A percentile compares a stretch with the other conserved stretches of the same genome.
phyloP scores from a whole-genome alignment of 768 basidiomycete species.

The Tricholoma terreum region DNA sequence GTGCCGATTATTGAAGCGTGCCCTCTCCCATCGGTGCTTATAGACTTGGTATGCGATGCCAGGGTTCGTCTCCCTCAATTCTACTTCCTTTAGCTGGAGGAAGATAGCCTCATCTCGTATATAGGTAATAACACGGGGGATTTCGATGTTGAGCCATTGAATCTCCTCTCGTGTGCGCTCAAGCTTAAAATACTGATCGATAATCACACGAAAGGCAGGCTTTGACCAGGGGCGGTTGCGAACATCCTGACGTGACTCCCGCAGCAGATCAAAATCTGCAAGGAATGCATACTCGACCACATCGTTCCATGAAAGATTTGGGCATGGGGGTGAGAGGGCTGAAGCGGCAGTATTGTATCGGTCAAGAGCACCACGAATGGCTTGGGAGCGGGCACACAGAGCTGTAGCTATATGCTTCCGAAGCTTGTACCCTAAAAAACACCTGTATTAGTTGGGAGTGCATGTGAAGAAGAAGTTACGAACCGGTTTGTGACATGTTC shows the following conservation, averaged over 20 bases:
- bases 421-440: slow-evolving; percentile 10
- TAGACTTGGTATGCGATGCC: not conserved
- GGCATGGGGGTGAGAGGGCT: slow-evolving; percentile 12
- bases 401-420: slow-evolving; percentile 8
- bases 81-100: not conserved
- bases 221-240: slow-evolving; percentile 13
- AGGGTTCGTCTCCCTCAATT: not conserved
- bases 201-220: slow-evolving; percentile 12
- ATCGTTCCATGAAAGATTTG: slow-evolving; percentile 19
- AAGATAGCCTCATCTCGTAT: slow-evolving; percentile 10
- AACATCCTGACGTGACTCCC: slow-evolving; percentile 14
- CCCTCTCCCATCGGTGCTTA: not conserved
- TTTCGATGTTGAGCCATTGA: slow-evolving; percentile 19
- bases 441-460: not conserved
- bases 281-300: slow-evolving; percentile 24
- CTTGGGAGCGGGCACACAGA: slow-evolving; percentile 11
- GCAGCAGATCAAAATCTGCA: slow-evolving; percentile 22
- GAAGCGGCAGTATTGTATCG: slow-evolving; percentile 19
- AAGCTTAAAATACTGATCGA: slow-evolving; percentile 19
- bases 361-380: slow-evolving; percentile 16
- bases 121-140: slow-evolving; percentile 16
- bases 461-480: not conserved
- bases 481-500: slow-evolving; percentile 25
- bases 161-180: slow-evolving; percentile 23
- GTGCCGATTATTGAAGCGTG: not conserved